These are phyloP conservation scores for Boletus insuetus DNA, from an alignment of 768 basidiomycete species.

Conservation along the genomic window DNA sequence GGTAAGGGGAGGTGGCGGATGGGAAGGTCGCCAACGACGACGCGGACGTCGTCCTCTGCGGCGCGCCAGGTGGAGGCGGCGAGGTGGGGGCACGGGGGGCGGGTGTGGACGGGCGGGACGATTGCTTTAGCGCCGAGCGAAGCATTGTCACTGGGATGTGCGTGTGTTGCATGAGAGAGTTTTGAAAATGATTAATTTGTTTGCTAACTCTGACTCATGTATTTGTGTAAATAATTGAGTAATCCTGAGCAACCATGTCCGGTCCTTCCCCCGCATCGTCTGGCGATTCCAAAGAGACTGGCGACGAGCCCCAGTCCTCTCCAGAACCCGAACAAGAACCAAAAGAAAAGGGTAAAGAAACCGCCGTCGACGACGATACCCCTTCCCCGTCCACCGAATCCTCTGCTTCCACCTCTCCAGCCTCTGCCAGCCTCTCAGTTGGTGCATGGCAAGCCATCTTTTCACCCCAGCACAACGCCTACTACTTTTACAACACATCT, in stretches of 20 bases:
- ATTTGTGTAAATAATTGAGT: not conserved
- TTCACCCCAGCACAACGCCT: constrained; percentile 72
- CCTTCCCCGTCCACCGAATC: not conserved
- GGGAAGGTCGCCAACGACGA: constrained; percentile 16
- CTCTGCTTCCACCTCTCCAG: not conserved
- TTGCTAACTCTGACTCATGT: not conserved
- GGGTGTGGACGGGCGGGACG: constrained; percentile 27
- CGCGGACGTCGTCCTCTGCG: constrained; percentile 14
- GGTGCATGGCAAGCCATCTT: constrained; percentile 78
- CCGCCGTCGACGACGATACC: not conserved
- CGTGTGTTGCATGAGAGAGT: constrained; percentile 4
- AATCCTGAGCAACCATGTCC: constrained; percentile 8
- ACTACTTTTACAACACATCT: constrained; percentile 79
- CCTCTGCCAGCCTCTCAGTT: constrained; percentile 21
- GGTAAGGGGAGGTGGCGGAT: constrained; percentile 22
- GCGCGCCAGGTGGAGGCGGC: constrained; percentile 18
- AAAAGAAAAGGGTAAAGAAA: constrained; percentile 7
- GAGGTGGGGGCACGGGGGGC: constrained; percentile 20
- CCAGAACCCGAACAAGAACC: constrained; percentile 1
- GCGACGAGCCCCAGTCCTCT: not conserved
- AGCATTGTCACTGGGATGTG: constrained; percentile 29
- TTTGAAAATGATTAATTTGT: constrained; percentile 9
- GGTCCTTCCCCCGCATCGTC: constrained; percentile 5
- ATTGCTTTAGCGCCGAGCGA: constrained; percentile 55
- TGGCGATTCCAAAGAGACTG: not conserved